Evolutionary conservation across 768 basidiomycete species (phyloP), one percentile per base, ranked within the genome.

Genomic region (Calocera cornea): DNA sequence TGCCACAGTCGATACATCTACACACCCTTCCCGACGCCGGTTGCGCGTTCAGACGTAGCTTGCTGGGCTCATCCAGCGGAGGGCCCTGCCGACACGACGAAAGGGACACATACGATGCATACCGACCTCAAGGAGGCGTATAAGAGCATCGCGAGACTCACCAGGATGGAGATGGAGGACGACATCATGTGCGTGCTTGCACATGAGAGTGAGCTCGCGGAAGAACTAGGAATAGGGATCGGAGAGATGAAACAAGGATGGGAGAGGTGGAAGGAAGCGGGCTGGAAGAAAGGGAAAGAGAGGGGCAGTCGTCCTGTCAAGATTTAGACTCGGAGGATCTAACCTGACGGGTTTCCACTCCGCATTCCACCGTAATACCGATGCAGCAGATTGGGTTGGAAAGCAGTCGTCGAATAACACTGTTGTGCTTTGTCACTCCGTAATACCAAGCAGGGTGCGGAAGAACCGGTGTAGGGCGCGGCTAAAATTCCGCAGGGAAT

Each of bases 161-260:
- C 68, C 3, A 41, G 73, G 24, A 71, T 71, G 69, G 68, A 66
- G 27, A 64, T 40, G 10, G 72, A 72, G 64, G 70, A 71, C 2
- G 71, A 74, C 31, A 49, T 74, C 36, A 72, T 74, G 72, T 71
- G 71, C 16, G 24, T 74, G 24, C 41, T 74, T 41, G 73, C 73
- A 2, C 71, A 74, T 64, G 73, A 74, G 36, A 68, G 63, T 8
- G 69, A 71, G 36, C 69, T 70, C 1, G 64, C 66, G 10, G 70
- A 70, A 22, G 49, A 65, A 70, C 72, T 1, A 68, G 67, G n/a
- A 65, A 65, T 64, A 24, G 71, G n/a, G 49, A 65, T 29, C 33
- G 50, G 17, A 14, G 36, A 38, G 36, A 38, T 38, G 36, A 38
- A 38, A 38, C 36, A 38, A 38, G 36, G 36, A 38, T 38, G 36